A percentile compares a stretch with the other conserved stretches of the same genome.
Evolutionary conservation across 169 alveolate species (phyloP).

Genomic region (Eimeria acervulina): DNA sequence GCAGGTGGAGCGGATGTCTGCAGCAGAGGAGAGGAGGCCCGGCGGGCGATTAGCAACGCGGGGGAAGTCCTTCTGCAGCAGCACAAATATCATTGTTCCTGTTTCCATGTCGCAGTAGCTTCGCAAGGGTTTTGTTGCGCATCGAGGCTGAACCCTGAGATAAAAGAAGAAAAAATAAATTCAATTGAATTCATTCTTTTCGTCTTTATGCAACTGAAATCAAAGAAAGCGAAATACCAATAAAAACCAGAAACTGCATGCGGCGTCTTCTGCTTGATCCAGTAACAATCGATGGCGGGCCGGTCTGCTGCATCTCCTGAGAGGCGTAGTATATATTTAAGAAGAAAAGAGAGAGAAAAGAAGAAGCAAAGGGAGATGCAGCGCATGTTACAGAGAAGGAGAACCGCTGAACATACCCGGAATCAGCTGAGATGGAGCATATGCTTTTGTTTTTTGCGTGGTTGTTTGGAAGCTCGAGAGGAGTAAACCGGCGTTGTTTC

Average conservation of each 20-base stretch:
- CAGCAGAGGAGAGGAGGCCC: constrained; percentile 88
- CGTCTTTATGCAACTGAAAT: background rate
- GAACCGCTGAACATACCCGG: background rate
- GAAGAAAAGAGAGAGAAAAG: background rate
- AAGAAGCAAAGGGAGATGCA: background rate
- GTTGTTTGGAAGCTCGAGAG: constrained; percentile 76
- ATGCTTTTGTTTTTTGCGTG: constrained; percentile 86
- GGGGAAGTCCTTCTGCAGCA: constrained; percentile 86
- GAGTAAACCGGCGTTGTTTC: background rate
- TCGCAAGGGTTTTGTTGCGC: constrained; percentile 92
- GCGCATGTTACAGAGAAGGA: background rate
- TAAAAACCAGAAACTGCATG: constrained; percentile 94
- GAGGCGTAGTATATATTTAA: background rate
- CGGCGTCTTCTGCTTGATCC: constrained; percentile 86
- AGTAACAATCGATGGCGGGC: constrained; percentile 95
- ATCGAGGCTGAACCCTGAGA: constrained; percentile 90
- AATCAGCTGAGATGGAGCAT: constrained; percentile 72
- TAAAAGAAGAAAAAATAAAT: background rate
- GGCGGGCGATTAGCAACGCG: constrained; percentile 76
- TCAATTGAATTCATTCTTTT: background rate
- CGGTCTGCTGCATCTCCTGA: constrained; percentile 91
- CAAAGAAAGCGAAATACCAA: constrained; percentile 85
- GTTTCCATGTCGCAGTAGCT: constrained; percentile 94
- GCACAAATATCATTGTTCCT: constrained; percentile 88
- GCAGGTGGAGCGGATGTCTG: constrained; percentile 91